Conservation (phyloP, 768 basidiomycete genomes). For the Galerina marginata region DNA sequence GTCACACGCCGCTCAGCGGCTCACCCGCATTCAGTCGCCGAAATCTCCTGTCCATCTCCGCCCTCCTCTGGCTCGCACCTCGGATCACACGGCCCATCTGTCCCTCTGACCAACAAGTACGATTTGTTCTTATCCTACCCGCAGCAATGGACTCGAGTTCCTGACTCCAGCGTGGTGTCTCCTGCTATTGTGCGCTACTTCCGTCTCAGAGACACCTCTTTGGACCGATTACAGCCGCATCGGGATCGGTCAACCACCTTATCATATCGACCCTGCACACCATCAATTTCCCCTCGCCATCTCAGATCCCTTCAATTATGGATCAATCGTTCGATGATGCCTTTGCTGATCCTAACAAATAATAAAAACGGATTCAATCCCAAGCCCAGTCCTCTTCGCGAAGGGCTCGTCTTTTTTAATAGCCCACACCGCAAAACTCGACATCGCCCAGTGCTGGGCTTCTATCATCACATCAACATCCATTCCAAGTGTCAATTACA, state of each 20-base stretch:
- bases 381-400: background rate
- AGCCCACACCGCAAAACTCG: background rate
- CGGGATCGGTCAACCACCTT: slow-evolving; percentile 27
- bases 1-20: slow-evolving; percentile 17
- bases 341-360: background rate
- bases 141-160: background rate
- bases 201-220: slow-evolving; percentile 9
- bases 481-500: slow-evolving; percentile 6
- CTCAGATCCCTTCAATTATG: slow-evolving; percentile 17
- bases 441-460: background rate
- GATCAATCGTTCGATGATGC: background rate
- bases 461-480: slow-evolving; percentile 1
- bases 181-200: background rate
- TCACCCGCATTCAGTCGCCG: slow-evolving; percentile 21
- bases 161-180: background rate
- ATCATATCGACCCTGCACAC: slow-evolving; percentile 41
- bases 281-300: slow-evolving; percentile 5
- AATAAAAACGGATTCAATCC: background rate
- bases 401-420: background rate
- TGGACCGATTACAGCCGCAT: slow-evolving; percentile 4
- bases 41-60: slow-evolving; percentile 16
- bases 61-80: background rate
- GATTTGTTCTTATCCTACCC: background rate
- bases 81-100: slow-evolving; percentile 28
- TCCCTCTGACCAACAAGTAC: background rate